These are phyloP conservation scores for Geopyxis carbonaria DNA, from an alignment of 495 filamentous ascomycete species.

Conservation along the genomic window DNA sequence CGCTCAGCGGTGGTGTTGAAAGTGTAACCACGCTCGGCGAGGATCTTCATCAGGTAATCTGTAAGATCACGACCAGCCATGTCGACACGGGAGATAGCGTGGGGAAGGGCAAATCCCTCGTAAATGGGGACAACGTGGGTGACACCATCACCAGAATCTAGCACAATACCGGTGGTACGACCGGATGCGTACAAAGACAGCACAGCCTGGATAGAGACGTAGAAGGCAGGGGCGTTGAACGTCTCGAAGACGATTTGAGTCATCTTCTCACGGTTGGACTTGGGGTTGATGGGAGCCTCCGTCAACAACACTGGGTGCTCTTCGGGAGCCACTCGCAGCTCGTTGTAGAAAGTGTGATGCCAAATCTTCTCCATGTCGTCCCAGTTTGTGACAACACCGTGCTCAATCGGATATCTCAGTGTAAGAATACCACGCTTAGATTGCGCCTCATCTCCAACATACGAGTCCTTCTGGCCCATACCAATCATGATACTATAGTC, in stretches of 20 bases:
- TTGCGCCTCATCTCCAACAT: constrained; percentile 92
- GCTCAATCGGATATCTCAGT: constrained; percentile 87
- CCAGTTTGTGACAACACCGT: constrained; percentile 98
- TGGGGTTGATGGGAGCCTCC: constrained; percentile 90
- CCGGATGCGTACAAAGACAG: constrained; percentile 92
- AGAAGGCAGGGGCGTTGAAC: constrained; percentile 92
- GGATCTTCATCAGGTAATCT: constrained; percentile 77
- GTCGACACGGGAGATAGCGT: constrained; percentile 85
- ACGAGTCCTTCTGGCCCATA: constrained; percentile 99
- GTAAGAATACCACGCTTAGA: constrained; percentile 87
- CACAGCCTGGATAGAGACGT: constrained; percentile 93
- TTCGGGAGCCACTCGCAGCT: constrained; percentile 97
- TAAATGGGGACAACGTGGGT: constrained; percentile 96
- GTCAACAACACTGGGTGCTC: constrained; percentile 96
- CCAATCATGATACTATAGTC: constrained; percentile 92
- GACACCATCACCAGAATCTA: constrained; percentile 91
- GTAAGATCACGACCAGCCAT: constrained; percentile 97
- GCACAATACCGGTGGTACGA: constrained; percentile 86
- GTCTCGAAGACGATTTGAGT: constrained; percentile 98
- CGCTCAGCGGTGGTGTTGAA: constrained; percentile 98
- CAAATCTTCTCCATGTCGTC: constrained; percentile 99
- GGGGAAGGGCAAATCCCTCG: constrained; percentile 93
- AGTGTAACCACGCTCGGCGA: constrained; percentile 82
- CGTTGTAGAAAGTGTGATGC: constrained; percentile 68
- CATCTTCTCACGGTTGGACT: constrained; percentile 87